phyloP scores from a whole-genome alignment of 2,329 filamentous ascomycete genomes.

The Claviceps spartinae region DNA sequence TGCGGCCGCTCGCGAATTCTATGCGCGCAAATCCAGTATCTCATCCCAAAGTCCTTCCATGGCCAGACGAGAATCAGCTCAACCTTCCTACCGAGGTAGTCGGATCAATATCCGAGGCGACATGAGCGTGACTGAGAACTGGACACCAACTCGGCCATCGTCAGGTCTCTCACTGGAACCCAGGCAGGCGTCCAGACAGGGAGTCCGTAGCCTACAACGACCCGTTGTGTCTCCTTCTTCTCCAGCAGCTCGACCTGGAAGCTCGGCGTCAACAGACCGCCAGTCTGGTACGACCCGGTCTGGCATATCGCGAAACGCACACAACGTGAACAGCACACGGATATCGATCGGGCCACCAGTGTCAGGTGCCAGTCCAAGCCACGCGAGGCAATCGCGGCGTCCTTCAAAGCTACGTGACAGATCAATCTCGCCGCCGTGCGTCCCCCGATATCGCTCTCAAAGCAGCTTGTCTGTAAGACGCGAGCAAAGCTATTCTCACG shows the following conservation, averaged over 20 bases:
- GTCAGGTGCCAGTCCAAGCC: background rate
- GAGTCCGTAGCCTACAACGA: background rate
- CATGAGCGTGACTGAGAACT: background rate
- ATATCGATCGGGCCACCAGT: background rate
- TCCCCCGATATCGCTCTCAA: slow-evolving; percentile 6
- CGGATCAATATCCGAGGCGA: background rate
- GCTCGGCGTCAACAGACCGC: background rate
- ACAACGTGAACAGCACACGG: background rate
- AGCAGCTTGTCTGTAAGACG: background rate
- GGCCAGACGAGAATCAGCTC: slow-evolving; percentile 2
- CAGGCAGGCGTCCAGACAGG: background rate
- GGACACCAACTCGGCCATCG: background rate
- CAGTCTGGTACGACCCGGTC: background rate
- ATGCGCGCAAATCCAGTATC: slow-evolving; percentile 7
- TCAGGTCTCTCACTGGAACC: slow-evolving; percentile 1
- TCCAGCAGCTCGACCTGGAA: background rate
- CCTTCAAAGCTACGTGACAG: background rate
- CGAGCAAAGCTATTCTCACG: background rate
- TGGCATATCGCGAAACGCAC: background rate
- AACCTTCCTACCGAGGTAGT: background rate
- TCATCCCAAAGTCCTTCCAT: slow-evolving; percentile 1
- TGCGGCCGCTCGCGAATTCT: slow-evolving; percentile 19
- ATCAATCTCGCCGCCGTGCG: slow-evolving; percentile 6
- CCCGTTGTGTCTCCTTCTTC: background rate
- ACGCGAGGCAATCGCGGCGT: background rate